These are phyloP conservation scores for Globisporangium alternatum DNA, from an alignment of 352 stramenopile species.

Conservation along the genomic window DNA sequence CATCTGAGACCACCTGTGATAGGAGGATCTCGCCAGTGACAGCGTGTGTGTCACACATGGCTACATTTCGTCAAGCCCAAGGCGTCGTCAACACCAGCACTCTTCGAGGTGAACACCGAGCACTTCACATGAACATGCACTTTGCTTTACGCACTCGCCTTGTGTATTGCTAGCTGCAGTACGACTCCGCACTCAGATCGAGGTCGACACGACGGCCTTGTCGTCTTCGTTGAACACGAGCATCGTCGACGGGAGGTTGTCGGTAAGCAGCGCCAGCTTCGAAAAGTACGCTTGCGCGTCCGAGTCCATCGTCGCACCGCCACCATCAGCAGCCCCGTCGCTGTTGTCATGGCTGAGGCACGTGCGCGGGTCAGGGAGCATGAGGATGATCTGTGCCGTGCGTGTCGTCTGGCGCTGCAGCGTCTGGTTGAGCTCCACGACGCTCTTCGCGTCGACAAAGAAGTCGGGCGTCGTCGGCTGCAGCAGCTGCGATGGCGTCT, in stretches of 20 bases:
- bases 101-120: too few relatives aligned
- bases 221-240: slow-evolving; percentile 53
- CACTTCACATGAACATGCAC: too few relatives aligned
- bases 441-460: slow-evolving; percentile 23
- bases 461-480: slow-evolving; percentile 12
- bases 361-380: slow-evolving; percentile 33
- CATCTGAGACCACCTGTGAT: background rate
- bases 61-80: slow-evolving; percentile 1
- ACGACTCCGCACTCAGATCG: slow-evolving; percentile 26
- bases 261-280: slow-evolving; percentile 38
- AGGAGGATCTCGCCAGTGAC: background rate
- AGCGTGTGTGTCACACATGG: slow-evolving; percentile 1
- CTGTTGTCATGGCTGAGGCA: background rate
- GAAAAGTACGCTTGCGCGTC: slow-evolving; percentile 21
- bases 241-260: slow-evolving; percentile 46
- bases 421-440: slow-evolving; percentile 44
- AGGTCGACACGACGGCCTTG: slow-evolving; percentile 35
- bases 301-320: background rate
- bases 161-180: background rate
- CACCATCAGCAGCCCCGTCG: background rate
- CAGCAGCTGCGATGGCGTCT: slow-evolving; percentile 16
- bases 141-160: background rate
- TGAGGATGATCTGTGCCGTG: slow-evolving; percentile 41
- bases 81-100: background rate
- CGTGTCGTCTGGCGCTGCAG: slow-evolving; percentile 41